Base-by-base conservation (phyloP, 495 filamentous ascomycete genomes). In the Amniculicola lignicola region DNA sequence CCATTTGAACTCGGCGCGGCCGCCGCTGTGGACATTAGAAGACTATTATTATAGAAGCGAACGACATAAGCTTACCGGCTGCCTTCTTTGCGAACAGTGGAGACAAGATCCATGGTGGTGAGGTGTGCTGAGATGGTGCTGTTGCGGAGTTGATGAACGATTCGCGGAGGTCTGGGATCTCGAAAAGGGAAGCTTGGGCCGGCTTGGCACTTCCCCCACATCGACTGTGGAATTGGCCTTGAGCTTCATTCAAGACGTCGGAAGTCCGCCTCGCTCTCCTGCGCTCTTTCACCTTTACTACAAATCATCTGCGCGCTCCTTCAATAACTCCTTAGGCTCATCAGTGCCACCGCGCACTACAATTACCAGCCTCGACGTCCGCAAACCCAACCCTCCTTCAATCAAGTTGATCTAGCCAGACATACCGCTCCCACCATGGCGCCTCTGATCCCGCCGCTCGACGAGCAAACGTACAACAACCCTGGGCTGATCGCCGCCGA, bases 1-100 rank as follows among this genome's bases (percentile, higher is more conserved):
- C 93, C 93, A 97, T 74, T 84, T 89, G 79, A 98, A 97, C 69
- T 94, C 88, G 73, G 82, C 85, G 66, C 84, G 84, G 64, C 93
- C 93, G 63, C 93, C 93, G 62, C 93, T 82, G 50, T 41, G 39
- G 42, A 15, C 0, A 4, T 24, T 48, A 65, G 55, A 24, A 50
- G 51, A 44, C 51, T n/a, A 19, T 47, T 64, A 28, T 38, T 21
- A 43, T 16, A 29, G 0, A 19, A 15, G 14, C 11, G 19, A 21
- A 22, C 15, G 23, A 11, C 33, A n/a, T 14, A 18, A 5, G 59
- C 71, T 54, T 67, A 83, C 81, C 81, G 88, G 47, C 89, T 95
- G 58, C 92, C 91, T 69, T 89, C 84, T 75, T 98, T 97, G 59
- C 91, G 87, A 43, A 98, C 82, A 18, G 88, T 83, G 24, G 92